A percentile compares a stretch with the other conserved stretches of the same genome.
phyloP scores from a whole-genome alignment of 305 asterid genomes.

The Fraxinus floribunda region DNA sequence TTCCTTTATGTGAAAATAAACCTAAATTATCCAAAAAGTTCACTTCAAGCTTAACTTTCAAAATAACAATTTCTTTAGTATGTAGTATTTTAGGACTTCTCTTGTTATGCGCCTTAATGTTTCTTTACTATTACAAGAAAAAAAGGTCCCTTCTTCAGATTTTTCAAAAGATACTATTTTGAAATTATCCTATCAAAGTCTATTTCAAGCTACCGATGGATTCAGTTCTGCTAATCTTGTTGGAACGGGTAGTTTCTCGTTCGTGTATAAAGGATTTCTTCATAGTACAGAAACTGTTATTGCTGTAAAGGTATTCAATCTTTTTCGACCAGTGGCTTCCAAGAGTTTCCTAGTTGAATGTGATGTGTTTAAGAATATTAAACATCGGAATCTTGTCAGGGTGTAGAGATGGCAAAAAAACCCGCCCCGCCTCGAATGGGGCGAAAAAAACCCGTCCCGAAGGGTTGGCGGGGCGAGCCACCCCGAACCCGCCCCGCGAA shows the following conservation, averaged over 20 bases:
- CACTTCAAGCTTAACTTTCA: background rate
- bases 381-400: constrained; percentile 29
- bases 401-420: too few species aligned
- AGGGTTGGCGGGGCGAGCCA: too few species aligned
- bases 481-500: too few species aligned
- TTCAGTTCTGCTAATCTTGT: constrained; percentile 36
- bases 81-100: constrained; percentile 22
- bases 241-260: constrained; percentile 34
- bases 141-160: background rate
- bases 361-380: constrained; percentile 23
- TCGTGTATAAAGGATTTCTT: constrained; percentile 36
- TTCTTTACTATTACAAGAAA: constrained; percentile 5
- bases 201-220: constrained; percentile 39
- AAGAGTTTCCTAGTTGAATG: constrained; percentile 31
- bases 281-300: constrained; percentile 13
- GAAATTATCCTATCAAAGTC: constrained; percentile 27
- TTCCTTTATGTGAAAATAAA: constrained; percentile 22
- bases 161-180: constrained; percentile 12
- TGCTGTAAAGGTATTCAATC: constrained; percentile 34
- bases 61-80: constrained; percentile 23
- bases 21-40: background rate
- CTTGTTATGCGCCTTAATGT: constrained; percentile 14
- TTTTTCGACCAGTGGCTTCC: background rate
- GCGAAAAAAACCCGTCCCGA: too few species aligned
- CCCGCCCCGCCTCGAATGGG: too few species aligned